Evolutionary conservation across 768 basidiomycete genomes (phyloP).

Genomic region (Podaxis pistillaris): DNA sequence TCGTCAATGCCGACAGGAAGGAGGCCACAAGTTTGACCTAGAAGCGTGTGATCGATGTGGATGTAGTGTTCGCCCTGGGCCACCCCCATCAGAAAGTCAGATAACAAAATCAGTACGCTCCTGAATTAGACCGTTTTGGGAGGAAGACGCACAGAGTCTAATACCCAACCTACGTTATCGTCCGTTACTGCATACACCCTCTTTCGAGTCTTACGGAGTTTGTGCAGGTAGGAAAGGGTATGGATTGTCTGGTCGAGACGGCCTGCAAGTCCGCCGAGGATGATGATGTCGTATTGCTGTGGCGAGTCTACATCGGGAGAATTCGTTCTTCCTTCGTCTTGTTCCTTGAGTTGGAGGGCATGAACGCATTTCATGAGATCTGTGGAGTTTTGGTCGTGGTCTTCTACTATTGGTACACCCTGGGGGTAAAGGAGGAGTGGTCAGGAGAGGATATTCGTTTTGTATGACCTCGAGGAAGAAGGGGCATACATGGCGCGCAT

Average conservation of each 20-base stretch:
- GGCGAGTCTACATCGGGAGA: slow-evolving; percentile 12
- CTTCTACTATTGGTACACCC: slow-evolving; percentile 68
- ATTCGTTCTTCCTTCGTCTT: slow-evolving; percentile 36
- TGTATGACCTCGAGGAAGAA: background rate
- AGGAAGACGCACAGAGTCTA: slow-evolving; percentile 58
- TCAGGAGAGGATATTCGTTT: background rate
- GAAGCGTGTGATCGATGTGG: slow-evolving; percentile 62
- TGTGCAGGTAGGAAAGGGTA: slow-evolving; percentile 81
- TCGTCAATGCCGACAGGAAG: slow-evolving; percentile 84
- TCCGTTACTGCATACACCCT: slow-evolving; percentile 81
- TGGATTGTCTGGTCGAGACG: slow-evolving; percentile 94
- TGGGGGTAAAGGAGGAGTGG: slow-evolving; percentile 24
- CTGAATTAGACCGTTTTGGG: slow-evolving; percentile 1
- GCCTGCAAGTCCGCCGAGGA: slow-evolving; percentile 88
- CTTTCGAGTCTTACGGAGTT: slow-evolving; percentile 59
- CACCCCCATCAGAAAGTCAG: background rate
- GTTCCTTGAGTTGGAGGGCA: slow-evolving; percentile 60
- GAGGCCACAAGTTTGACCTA: slow-evolving; percentile 93
- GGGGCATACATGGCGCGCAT: slow-evolving; percentile 53
- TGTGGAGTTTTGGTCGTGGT: slow-evolving; percentile 79
- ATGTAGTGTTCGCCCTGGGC: slow-evolving; percentile 82
- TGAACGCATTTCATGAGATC: slow-evolving; percentile 93
- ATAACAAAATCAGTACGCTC: background rate
- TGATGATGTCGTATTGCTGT: slow-evolving; percentile 61
- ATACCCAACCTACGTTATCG: slow-evolving; percentile 88